A percentile compares a stretch with the other conserved stretches of the same genome.
Evolutionary conservation across 805 yeast species (phyloP).

Genomic region (Sungouiella blattae): DNA sequence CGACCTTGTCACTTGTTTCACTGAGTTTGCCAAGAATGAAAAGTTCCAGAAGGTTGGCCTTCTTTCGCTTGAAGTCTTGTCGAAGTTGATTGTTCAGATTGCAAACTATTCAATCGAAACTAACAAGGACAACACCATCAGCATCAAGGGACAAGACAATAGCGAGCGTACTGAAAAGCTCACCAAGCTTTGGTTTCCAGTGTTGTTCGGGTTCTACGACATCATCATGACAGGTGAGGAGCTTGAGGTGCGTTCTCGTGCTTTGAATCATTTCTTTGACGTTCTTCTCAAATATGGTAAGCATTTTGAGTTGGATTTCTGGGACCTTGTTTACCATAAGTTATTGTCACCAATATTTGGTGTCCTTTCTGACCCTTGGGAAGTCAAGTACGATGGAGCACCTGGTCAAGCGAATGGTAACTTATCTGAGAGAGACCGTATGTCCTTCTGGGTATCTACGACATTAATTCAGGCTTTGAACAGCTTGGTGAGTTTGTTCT

Average conservation of each 20-base stretch:
- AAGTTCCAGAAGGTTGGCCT: conserved; percentile 76
- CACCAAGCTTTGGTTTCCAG: conserved; percentile 76
- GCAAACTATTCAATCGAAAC: conserved; percentile 41
- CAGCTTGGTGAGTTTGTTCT: conserved; percentile 77
- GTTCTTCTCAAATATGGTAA: conserved; percentile 75
- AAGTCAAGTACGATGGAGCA: conserved; percentile 54
- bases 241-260: conserved; percentile 87
- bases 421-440: conserved; percentile 60
- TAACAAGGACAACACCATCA: conserved; percentile 4
- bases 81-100: conserved; percentile 55
- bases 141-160: conserved; percentile 10
- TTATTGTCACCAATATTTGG: conserved; percentile 88
- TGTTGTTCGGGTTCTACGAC: conserved; percentile 80
- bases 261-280: conserved; percentile 79
- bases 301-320: conserved; percentile 67
- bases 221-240: conserved; percentile 93
- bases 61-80: conserved; percentile 74
- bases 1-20: conserved; percentile 69
- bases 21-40: conserved; percentile 80
- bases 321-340: conserved; percentile 78
- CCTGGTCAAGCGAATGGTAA: conserved; percentile 2
- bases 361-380: conserved; percentile 73
- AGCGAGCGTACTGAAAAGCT: conserved; percentile 28
- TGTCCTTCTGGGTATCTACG: conserved; percentile 95
- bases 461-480: conserved; percentile 93